Base-by-base conservation (phyloP, 805 yeast genomes). In the Blastobotrys robertii region DNA sequence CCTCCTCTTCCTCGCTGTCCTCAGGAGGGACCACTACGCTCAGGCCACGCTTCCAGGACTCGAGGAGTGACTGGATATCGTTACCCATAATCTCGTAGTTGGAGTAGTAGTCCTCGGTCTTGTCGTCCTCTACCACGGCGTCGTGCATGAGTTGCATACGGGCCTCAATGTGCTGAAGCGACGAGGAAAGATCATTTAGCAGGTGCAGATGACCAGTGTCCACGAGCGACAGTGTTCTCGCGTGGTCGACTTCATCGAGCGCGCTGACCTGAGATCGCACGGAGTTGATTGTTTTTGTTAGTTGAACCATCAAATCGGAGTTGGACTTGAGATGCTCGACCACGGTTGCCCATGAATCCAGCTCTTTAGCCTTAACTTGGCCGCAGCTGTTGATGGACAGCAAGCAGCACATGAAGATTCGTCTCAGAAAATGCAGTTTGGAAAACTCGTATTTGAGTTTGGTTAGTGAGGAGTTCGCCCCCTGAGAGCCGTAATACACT, bases 371-470 rank as follows among this genome's bases (percentile, higher is more conserved):
- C 38, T 42, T 34, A 35, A 53, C 43, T 28, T 46, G 43, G 11
- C 59, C 57, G 9, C 39, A 14, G 3, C 62, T 42, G 5, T 51
- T 42, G 12, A 65, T 51, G 1, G 76, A 65, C 36, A 73, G 46
- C 14, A 72, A 46, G 33, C 67, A 58, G 53, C 75, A 70, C 2
- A 73, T 54, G 40, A 67, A 53, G 37, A 69, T 64, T n/a, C 72
- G 62, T 42, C 73, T 59, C 35, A 71, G 42, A 28, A 59, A 48
- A 30, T 67, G 69, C 9, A 66, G 55, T 43, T 64, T 60, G 37
- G 57, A 52, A 22, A 67, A 50, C 34, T 60, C 66, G 3, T 43
- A 49, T 31, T 56, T 58, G n/a, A 70, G 50, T 6, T 43, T 42
- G 3, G 42, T 42, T 1, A 59, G 42, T 2, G 63, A 44, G n/a